phyloP scores from a whole-genome alignment of 2,329 filamentous ascomycete genomes.

The Botryotinia convoluta region DNA sequence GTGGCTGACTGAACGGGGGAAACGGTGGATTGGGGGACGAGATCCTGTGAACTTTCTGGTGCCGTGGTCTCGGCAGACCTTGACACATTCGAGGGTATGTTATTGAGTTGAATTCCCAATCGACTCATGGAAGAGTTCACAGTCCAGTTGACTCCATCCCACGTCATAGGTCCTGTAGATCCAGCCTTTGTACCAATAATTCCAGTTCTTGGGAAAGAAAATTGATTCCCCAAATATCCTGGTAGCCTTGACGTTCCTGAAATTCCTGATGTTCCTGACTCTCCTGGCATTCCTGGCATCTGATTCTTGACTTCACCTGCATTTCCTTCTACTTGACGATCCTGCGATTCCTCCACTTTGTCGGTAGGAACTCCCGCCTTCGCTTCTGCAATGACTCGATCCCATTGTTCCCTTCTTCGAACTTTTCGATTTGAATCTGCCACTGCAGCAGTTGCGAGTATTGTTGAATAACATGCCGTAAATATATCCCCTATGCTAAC shows the following conservation, averaged over 20 bases:
- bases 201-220: constrained; percentile 1
- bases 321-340: not conserved
- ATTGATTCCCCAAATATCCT: not conserved
- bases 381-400: constrained; percentile 56
- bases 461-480: constrained; percentile 66
- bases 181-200: not conserved
- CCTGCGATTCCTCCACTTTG: constrained; percentile 20
- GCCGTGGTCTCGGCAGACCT: not conserved
- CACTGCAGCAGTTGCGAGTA: constrained; percentile 63
- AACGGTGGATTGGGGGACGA: not conserved
- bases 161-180: constrained; percentile 6
- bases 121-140: not conserved
- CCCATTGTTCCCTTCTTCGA: constrained; percentile 57
- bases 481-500: constrained; percentile 53
- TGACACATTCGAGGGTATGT: not conserved
- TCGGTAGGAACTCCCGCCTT: constrained; percentile 32
- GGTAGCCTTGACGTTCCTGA: not conserved
- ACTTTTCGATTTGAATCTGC: constrained; percentile 61
- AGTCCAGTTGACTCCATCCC: constrained; percentile 10
- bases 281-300: not conserved
- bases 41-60: not conserved
- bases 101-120: not conserved
- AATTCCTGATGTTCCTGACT: no score
- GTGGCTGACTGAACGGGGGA: not conserved
- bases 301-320: not conserved